Conservation (phyloP, 257 asterid genomes). For the Penstemon barbatus region DNA sequence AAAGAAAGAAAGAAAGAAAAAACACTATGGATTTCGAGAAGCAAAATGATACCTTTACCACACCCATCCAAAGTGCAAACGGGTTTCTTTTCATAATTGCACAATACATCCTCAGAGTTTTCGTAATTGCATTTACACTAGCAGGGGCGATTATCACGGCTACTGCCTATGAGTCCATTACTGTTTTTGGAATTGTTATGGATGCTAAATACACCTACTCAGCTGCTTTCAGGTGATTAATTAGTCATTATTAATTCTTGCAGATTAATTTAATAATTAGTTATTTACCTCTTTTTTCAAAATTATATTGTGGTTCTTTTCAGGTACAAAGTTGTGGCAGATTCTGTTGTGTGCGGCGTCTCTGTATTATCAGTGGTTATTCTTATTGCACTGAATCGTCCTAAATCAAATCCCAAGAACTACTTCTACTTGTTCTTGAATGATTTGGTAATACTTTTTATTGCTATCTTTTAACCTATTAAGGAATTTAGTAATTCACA, state of each 20-base stretch:
- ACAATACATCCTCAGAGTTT: constrained; percentile 34
- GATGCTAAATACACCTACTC: constrained; percentile 39
- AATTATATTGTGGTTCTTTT: neutral
- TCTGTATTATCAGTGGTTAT: constrained; percentile 31
- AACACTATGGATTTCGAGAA: too few relatives aligned
- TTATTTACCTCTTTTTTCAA: neutral
- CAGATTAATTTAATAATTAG: too few relatives aligned
- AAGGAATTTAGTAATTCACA: too few relatives aligned
- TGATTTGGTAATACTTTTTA: constrained; percentile 40
- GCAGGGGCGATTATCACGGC: constrained; percentile 32
- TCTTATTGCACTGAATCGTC: constrained; percentile 29
- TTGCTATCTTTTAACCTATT: neutral
- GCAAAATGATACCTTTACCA: too few relatives aligned
- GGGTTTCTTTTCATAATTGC: constrained; percentile 14
- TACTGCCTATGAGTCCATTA: constrained; percentile 30
- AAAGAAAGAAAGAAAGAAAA: too few relatives aligned
- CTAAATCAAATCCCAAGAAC: constrained; percentile 31
- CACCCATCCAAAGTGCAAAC: too few relatives aligned
- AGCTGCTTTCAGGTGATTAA: constrained; percentile 35
- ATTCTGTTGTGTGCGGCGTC: constrained; percentile 31
- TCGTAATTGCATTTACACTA: constrained; percentile 34
- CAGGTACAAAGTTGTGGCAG: constrained; percentile 44
- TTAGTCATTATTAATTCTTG: neutral
- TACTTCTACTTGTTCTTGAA: constrained; percentile 40
- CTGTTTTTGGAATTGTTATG: constrained; percentile 34